phyloP scores from a whole-genome alignment of 306 rosid species.

The Dalbergia oliveri region DNA sequence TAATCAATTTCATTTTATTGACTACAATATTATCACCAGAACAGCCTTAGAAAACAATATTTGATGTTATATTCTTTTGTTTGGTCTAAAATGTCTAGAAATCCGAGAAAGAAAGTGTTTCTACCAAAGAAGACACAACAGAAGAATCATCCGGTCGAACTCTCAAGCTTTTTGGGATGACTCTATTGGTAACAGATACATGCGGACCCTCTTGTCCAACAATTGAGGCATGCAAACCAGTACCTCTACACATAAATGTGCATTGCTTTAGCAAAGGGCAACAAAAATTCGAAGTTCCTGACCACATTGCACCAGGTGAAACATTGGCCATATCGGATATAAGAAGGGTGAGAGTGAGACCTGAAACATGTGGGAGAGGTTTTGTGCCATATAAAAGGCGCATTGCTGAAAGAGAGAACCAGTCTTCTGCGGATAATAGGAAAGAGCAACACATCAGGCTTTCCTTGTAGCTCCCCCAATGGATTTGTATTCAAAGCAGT shows the following conservation, averaged over 20 bases:
- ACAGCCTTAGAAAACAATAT: background rate
- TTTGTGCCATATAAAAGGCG: constrained; percentile 82
- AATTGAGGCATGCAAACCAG: constrained; percentile 45
- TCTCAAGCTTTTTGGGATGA: constrained; percentile 85
- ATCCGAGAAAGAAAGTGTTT: constrained; percentile 43
- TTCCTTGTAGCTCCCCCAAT: constrained; percentile 51
- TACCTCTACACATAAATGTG: background rate
- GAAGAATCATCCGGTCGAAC: constrained; percentile 51
- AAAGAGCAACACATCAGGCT: constrained; percentile 59
- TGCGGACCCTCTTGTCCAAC: constrained; percentile 46
- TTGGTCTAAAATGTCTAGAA: constrained; percentile 54
- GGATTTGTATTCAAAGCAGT: constrained; percentile 20
- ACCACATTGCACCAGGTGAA: constrained; percentile 26
- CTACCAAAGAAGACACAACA: constrained; percentile 46
- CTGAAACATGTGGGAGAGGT: constrained; percentile 56
- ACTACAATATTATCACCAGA: background rate
- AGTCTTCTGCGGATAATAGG: constrained; percentile 47
- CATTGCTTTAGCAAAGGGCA: constrained; percentile 17
- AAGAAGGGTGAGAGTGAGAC: constrained; percentile 48
- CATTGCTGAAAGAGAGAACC: constrained; percentile 48
- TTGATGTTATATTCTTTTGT: constrained; percentile 18
- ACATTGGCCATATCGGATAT: constrained; percentile 42
- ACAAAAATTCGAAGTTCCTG: constrained; percentile 41
- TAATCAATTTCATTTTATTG: constrained; percentile 22
- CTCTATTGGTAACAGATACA: constrained; percentile 55